Evolutionary conservation across 176 grass and related monocot genomes (phyloP).

Genomic region (Avena atlantica): DNA sequence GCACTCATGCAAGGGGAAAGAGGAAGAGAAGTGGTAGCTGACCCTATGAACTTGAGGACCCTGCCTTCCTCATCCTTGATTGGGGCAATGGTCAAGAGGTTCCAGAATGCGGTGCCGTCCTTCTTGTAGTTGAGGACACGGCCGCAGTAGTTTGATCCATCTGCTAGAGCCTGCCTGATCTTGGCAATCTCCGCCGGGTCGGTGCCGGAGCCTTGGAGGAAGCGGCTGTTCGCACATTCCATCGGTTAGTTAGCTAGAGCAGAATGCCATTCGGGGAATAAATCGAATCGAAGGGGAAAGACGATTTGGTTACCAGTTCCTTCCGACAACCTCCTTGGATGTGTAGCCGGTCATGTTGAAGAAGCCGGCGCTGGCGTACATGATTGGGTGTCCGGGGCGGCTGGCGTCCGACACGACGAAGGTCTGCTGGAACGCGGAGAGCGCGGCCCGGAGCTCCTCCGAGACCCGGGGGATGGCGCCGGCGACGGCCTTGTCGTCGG

Average conservation of each 20-base stretch:
- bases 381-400: slow-evolving; percentile 62
- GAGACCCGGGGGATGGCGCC: slow-evolving; percentile 57
- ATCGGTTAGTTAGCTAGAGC: not conserved
- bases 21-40: slow-evolving; percentile 17
- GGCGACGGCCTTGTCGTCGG: not conserved
- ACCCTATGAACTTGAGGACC: slow-evolving; percentile 94
- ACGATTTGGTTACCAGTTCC: slow-evolving; percentile 55
- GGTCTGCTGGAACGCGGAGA: slow-evolving; percentile 80
- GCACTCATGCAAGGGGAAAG: not conserved
- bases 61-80: slow-evolving; percentile 93
- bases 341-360: slow-evolving; percentile 84
- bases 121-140: slow-evolving; percentile 97
- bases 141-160: slow-evolving; percentile 66
- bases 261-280: not conserved
- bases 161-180: slow-evolving; percentile 74
- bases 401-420: slow-evolving; percentile 80
- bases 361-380: slow-evolving; percentile 78
- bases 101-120: slow-evolving; percentile 87
- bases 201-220: slow-evolving; percentile 81
- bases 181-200: slow-evolving; percentile 79
- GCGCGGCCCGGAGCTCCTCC: slow-evolving; percentile 74
- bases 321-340: slow-evolving; percentile 67
- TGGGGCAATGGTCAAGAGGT: slow-evolving; percentile 87
- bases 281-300: no score
- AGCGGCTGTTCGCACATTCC: slow-evolving; percentile 53